Evolutionary conservation across 768 basidiomycete species (phyloP).

Genomic region (Naganishia kalamii): DNA sequence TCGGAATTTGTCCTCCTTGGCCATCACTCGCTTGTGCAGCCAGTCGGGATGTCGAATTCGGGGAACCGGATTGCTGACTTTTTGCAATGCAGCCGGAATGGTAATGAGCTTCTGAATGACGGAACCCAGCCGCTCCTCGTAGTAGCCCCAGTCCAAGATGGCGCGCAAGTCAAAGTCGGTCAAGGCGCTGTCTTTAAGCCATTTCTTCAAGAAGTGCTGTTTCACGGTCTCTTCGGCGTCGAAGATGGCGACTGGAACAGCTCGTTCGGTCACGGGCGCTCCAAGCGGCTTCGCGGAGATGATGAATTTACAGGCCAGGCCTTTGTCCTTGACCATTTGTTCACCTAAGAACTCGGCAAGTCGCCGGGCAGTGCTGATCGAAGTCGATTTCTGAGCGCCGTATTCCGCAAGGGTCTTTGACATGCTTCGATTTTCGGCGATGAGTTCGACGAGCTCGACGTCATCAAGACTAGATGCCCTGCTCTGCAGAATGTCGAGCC

Average conservation of each 20-base stretch:
- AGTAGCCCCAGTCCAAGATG: slow-evolving; percentile 97
- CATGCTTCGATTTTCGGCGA: slow-evolving; percentile 98
- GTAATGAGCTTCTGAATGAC: slow-evolving; percentile 99
- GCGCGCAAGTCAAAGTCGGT: slow-evolving; percentile 81
- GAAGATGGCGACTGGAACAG: slow-evolving; percentile 94
- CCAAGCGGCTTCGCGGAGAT: slow-evolving; percentile 89
- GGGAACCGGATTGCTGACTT: slow-evolving; percentile 91
- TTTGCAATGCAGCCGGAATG: slow-evolving; percentile 97
- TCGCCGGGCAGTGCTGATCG: slow-evolving; percentile 90
- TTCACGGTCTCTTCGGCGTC: slow-evolving; percentile 89
- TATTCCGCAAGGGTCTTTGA: slow-evolving; percentile 93
- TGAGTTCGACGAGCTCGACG: slow-evolving; percentile 91
- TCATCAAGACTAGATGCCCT: slow-evolving; percentile 77
- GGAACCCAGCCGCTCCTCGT: slow-evolving; percentile 92
- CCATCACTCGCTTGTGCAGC: slow-evolving; percentile 83
- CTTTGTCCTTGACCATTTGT: slow-evolving; percentile 99
- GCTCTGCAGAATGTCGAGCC: slow-evolving; percentile 91
- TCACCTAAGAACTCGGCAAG: slow-evolving; percentile 94
- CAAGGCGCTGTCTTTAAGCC: slow-evolving; percentile 89
- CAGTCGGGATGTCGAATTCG: slow-evolving; percentile 95
- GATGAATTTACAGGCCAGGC: slow-evolving; percentile 96
- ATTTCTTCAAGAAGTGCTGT: slow-evolving; percentile 81
- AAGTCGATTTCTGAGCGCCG: slow-evolving; percentile 92
- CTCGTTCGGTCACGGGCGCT: slow-evolving; percentile 92
- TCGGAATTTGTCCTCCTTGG: slow-evolving; percentile 89